Evolutionary conservation across 345 rosid species (phyloP), one percentile per base, ranked within the genome.

Genomic region (Camelina sativa): DNA sequence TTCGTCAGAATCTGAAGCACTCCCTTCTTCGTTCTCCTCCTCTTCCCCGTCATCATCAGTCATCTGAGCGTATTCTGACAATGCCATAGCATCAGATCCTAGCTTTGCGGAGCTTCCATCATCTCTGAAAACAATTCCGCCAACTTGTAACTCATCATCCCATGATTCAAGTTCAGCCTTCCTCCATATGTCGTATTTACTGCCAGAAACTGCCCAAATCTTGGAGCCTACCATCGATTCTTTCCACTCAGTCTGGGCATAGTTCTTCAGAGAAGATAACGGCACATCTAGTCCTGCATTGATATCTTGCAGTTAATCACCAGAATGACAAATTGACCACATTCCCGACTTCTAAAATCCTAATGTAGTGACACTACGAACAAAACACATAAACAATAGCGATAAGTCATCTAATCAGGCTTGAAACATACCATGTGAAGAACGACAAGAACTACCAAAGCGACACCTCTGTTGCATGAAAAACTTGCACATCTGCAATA

Each of bases 401-500:
- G 2, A 58, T 23, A 17, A n/a, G 32, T 64, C 28, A 51, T 67
- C 11, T 25, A 51, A 5, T 13, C 17, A 38, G 3, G 35, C 55
- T 30, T 50, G 56, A 38, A 73, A 82, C 93, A 80, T 92, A 92
- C 99, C 97, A 81, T 92, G 97, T 43, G 97, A 92, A 64, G 80
- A 80, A 85, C 99, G 96, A 84, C 99, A 95, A 63, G 75, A 84
- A 78, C 86, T 68, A 74, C 96, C 97, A 92, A 89, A 95, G 78
- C 97, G 93, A 86, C 99, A 92, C 69, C 97, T 84, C 81, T 90
- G 90, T 85, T 92, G 97, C 82, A 85, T 84, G 85, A 92, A 95
- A 90, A 90, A 90, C 90, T 95, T 95, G 97, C 99, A 95, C 28
- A 92, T 88, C 97, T 95, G 99, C 93, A 87, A 81, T 73, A 80